Evolutionary conservation across 306 rosid species (phyloP), one percentile per base, ranked within the genome.

Genomic region (Purshia tridentata): DNA sequence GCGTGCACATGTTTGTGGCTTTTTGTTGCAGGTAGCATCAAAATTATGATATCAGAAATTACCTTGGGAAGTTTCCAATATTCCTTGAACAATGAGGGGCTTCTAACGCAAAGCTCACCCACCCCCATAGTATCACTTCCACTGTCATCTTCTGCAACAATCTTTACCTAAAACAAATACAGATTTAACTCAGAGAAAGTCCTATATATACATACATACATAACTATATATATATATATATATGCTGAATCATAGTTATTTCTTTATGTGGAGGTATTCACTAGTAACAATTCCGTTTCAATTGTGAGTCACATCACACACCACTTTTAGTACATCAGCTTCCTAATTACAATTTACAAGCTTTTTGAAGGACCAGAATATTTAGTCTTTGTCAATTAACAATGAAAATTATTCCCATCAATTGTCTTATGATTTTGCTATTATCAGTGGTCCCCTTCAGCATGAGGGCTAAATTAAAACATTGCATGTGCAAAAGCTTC

Each of bases 11-110:
- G 0, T 41, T 8, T 23, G 12, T 23, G 9, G 22, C 8, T 41
- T 15, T 8, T 61, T 13, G 39, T 60, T 6, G 4, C 46, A 74
- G n/a, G 71, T 50, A 15, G 55, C 12, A 15, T 40, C 56, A 35
- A 60, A 19, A 69, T 46, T 45, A 15, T 44, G 19, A 50, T 51
- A 77, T 76, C 44, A 69, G 61, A 69, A 71, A 72, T 71, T 83
- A 88, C 97, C 98, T 94, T 80, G 4, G 97, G 91, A 85, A 83
- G 97, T 76, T 90, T 89, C 92, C 92, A 94, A 74, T 91, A 91
- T 82, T 89, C 97, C 81, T 80, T 91, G 73, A 94, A 94, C 84
- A 85, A 73, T 0, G 95, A 89, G 78, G 98, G 91, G 75, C 96
- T 85, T 77, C 79, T 86, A 81, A 94, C 3, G 18, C 96, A 94